Evolutionary conservation across 2,329 filamentous ascomycete species (phyloP).

Genomic region (Raffaelea ambrosiae): DNA sequence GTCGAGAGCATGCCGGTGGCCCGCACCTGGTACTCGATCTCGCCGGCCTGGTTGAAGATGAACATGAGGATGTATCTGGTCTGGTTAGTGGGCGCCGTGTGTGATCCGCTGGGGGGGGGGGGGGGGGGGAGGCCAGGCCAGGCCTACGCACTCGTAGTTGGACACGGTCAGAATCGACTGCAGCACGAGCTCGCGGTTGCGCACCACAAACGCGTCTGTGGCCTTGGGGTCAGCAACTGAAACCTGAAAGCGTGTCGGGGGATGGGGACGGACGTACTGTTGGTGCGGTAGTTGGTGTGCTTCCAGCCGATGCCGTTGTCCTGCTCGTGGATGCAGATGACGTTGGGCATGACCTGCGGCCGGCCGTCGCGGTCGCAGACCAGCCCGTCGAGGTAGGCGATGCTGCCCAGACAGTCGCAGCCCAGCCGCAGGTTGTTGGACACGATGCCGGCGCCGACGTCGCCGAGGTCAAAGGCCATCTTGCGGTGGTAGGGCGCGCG

Average conservation of each 20-base stretch:
- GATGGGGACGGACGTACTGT: background rate
- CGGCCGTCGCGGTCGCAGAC: conserved; percentile 62
- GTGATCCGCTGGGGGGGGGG: no score
- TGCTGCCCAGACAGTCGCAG: no score
- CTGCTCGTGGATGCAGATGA: conserved; percentile 1
- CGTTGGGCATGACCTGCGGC: conserved; percentile 17
- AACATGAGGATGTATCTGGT: conserved; percentile 38
- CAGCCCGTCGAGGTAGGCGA: conserved; percentile 61
- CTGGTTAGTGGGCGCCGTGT: background rate
- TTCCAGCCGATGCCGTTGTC: background rate
- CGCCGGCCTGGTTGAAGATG: conserved; percentile 52
- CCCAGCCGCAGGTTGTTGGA: conserved; percentile 61
- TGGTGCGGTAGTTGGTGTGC: conserved; percentile 54
- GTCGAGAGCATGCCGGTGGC: conserved; percentile 59
- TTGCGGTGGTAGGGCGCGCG: conserved; percentile 60
- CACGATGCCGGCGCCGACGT: conserved; percentile 56
- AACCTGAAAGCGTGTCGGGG: no score
- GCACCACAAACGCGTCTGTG: conserved; percentile 46
- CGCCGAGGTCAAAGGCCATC: conserved; percentile 64
- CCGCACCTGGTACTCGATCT: conserved; percentile 51
- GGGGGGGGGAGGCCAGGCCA: no score
- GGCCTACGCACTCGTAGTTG: conserved; percentile 57
- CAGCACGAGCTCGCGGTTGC: conserved; percentile 53
- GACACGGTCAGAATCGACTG: conserved; percentile 61
- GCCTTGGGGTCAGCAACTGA: no score